These are phyloP conservation scores for Globisporangium polare DNA, from an alignment of 352 stramenopile species.

Conservation along the genomic window DNA sequence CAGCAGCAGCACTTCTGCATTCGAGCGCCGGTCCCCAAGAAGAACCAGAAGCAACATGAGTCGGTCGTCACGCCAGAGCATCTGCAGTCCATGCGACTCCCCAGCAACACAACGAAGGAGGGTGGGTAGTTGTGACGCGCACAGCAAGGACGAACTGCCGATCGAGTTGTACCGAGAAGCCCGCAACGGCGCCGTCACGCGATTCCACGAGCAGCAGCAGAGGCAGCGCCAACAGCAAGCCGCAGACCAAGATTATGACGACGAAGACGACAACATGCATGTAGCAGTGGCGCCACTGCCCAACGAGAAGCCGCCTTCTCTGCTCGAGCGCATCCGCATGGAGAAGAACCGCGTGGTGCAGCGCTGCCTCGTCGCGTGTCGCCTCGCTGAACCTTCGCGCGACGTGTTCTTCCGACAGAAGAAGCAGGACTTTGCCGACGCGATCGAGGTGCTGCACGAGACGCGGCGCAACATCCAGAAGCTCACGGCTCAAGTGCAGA, in stretches of 20 bases:
- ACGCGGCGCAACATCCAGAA: slow-evolving; percentile 36
- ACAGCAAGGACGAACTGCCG: background rate
- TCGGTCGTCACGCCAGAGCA: background rate
- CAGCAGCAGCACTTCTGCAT: background rate
- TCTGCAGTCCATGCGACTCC: background rate
- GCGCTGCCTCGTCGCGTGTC: slow-evolving; percentile 47
- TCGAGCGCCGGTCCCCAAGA: background rate
- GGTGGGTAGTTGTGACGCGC: background rate
- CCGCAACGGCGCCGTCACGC: slow-evolving; percentile 5
- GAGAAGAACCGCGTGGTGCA: slow-evolving; percentile 71
- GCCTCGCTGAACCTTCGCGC: slow-evolving; percentile 40
- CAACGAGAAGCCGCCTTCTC: background rate
- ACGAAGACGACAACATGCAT: background rate
- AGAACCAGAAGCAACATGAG: background rate
- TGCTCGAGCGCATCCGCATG: slow-evolving; percentile 32
- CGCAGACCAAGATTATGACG: background rate
- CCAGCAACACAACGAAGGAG: background rate
- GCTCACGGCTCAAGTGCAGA: slow-evolving; percentile 47
- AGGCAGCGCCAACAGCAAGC: background rate
- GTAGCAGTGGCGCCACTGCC: background rate
- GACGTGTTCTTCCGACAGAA: slow-evolving; percentile 53
- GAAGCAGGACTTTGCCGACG: slow-evolving; percentile 29
- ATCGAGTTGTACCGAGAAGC: slow-evolving; percentile 10
- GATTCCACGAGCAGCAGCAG: background rate
- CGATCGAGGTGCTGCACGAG: slow-evolving; percentile 38